These are phyloP conservation scores for Vachellia collinsii DNA, from an alignment of 306 rosid species.

Conservation along the genomic window DNA sequence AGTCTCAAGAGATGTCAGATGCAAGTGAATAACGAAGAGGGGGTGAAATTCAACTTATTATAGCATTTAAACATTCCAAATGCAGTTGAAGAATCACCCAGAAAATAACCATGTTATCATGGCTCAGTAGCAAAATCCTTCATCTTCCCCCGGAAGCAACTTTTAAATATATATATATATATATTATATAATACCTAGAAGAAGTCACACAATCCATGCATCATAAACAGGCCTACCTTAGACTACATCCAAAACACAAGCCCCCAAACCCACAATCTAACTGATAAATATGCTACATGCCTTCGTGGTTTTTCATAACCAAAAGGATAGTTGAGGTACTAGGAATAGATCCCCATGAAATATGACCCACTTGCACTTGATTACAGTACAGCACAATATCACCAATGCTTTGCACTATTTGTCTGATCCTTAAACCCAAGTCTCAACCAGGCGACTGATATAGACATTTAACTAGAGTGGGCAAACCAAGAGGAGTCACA, in stretches of 20 bases:
- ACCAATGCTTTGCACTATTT: not conserved
- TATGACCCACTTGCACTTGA: not conserved
- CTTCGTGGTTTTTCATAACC: not conserved
- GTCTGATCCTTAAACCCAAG: conserved; percentile 27
- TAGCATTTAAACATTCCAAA: conserved; percentile 16
- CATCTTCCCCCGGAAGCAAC: not conserved
- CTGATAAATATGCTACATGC: conserved; percentile 8
- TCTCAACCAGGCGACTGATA: conserved; percentile 21
- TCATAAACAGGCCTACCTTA: not conserved
- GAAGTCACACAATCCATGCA: not conserved
- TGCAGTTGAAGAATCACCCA: conserved; percentile 10
- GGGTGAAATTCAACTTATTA: not conserved
- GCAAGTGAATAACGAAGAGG: conserved; percentile 10
- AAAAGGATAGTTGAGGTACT: not conserved
- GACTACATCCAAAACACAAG: not conserved
- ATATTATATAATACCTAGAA: not conserved
- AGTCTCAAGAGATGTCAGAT: conserved; percentile 16
- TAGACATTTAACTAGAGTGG: not conserved
- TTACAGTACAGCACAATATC: conserved; percentile 4
- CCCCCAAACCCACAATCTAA: not conserved
- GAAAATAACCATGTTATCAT: conserved; percentile 13
- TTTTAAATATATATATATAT: no score
- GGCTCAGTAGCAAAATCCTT: not conserved
- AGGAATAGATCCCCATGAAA: not conserved
- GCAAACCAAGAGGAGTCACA: not conserved